Evolutionary conservation across 768 basidiomycete genomes (phyloP), one percentile per base, ranked within the genome.

Genomic region (Hericium coralloides): DNA sequence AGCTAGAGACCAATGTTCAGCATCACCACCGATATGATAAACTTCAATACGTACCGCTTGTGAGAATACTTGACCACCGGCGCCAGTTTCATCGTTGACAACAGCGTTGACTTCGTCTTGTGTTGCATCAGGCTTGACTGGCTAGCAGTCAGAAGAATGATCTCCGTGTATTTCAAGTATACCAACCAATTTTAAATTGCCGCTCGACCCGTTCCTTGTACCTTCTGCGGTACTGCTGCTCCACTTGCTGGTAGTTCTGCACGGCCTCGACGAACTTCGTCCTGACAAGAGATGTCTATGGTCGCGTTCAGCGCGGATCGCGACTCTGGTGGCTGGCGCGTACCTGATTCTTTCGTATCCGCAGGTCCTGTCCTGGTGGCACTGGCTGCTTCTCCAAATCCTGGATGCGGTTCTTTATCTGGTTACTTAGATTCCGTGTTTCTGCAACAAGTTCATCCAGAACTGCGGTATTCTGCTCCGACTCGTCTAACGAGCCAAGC

Each of bases 51-150:
- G 31, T 66, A 91, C 90, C 57, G 91, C 89, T 73, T 92, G 91
- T 58, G 86, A 85, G 76, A 98, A 98, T 54, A 97, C 87, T 69
- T 97, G 94, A 26, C 70, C 68, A 45, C 70, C 70, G 26, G 81
- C 79, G 51, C 85, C 86, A 52, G 79, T 79, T 48, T 89, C 86
- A 64, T 92, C 87, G 63, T 94, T 85, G 37, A 94, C 85, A n/a
- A 89, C 93, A 15, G 89, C 85, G 53, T 78, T 74, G 59, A 98
- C 76, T 71, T 98, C 95, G 55, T 95, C 92, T 2, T 85, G 85
- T 0, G 92, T 84, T 4, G 95, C 95, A 70, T 95, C 85, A 50
- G 93, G 94, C 73, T 97, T 97, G 56, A 94, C 93, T 91, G 59
- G 0, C 22, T 3, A 23, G 14, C 25, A 38, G 47, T 36, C 37